Conservation (phyloP, 768 basidiomycete genomes). For the Leucosporidium creatinivorum region DNA sequence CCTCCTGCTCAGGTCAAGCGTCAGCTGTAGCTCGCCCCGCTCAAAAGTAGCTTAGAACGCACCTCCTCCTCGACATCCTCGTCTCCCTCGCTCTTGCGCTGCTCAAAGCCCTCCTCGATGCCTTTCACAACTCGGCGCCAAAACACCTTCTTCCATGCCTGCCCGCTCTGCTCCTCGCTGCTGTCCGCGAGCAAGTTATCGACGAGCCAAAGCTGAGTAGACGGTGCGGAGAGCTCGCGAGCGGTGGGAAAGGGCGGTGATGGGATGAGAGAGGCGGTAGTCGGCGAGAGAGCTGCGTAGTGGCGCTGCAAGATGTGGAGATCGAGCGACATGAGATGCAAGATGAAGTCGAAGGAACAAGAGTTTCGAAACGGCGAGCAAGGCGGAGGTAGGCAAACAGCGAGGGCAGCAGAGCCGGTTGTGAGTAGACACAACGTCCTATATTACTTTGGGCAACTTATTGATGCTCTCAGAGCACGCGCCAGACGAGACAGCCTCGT, state of each 20-base stretch:
- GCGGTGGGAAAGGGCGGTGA: conserved; percentile 12
- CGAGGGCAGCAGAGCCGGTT: no score
- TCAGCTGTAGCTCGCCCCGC: background rate
- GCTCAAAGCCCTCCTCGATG: conserved; percentile 18
- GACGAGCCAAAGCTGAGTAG: conserved; percentile 19
- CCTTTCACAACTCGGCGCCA: conserved; percentile 16
- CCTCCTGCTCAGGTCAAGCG: conserved; percentile 8
- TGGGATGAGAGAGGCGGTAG: conserved; percentile 9
- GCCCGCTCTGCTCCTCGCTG: background rate
- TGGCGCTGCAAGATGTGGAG: background rate
- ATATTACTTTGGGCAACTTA: no score
- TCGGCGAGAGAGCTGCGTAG: conserved; percentile 15
- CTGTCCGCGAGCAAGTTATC: conserved; percentile 7
- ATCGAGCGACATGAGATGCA: background rate
- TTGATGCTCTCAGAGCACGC: no score
- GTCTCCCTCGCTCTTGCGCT: background rate
- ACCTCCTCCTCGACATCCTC: conserved; percentile 24
- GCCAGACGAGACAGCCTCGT: no score
- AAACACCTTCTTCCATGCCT: conserved; percentile 15
- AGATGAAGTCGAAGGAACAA: no score
- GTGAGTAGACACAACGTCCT: no score
- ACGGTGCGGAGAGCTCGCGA: conserved; percentile 1
- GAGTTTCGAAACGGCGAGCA: no score
- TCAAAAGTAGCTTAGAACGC: background rate
- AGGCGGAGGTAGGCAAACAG: no score